phyloP scores from a whole-genome alignment of 2,329 filamentous ascomycete species.

The Fusarium nanum region DNA sequence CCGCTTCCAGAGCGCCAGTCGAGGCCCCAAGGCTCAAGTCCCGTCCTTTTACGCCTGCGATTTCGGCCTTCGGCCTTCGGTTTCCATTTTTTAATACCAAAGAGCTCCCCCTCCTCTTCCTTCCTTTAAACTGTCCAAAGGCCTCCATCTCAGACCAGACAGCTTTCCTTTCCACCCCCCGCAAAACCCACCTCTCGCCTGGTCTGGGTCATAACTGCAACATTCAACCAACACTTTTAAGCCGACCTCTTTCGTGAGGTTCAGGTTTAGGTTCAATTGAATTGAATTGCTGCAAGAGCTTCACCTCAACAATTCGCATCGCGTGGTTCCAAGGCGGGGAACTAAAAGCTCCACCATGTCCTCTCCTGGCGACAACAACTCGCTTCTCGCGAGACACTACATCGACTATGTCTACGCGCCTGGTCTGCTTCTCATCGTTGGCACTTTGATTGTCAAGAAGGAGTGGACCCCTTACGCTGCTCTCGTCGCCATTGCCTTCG shows the following conservation, averaged over 20 bases:
- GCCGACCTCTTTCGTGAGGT: conserved; percentile 6
- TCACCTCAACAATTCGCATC: conserved; percentile 15
- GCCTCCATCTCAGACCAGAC: conserved; percentile 5
- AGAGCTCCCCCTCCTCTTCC: conserved; percentile 36
- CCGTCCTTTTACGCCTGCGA: conserved; percentile 2
- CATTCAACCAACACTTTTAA: neutral
- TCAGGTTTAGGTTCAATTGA: conserved; percentile 34
- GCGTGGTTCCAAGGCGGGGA: conserved; percentile 34
- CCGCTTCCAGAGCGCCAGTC: conserved; percentile 17
- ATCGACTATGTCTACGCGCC: conserved; percentile 87
- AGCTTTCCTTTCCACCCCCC: conserved; percentile 5
- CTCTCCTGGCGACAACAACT: conserved; percentile 46
- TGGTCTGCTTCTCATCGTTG: conserved; percentile 80
- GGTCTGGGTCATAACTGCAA: conserved; percentile 11
- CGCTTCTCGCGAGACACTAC: conserved; percentile 68
- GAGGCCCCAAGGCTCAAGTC: neutral
- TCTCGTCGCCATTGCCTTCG: conserved; percentile 72
- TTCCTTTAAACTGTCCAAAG: conserved; percentile 29
- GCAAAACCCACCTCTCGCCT: conserved; percentile 10
- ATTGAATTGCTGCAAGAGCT: conserved; percentile 35
- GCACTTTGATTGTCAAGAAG: conserved; percentile 80
- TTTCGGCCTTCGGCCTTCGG: conserved; percentile 34
- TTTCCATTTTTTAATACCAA: conserved; percentile 29
- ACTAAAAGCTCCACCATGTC: conserved; percentile 34
- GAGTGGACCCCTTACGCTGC: conserved; percentile 81